Percentiles rank a stretch among this genome's conserved stretches.
These are phyloP conservation scores for Hygrophila difformis DNA, from an alignment of 257 asterid genomes.

Conservation along the genomic window DNA sequence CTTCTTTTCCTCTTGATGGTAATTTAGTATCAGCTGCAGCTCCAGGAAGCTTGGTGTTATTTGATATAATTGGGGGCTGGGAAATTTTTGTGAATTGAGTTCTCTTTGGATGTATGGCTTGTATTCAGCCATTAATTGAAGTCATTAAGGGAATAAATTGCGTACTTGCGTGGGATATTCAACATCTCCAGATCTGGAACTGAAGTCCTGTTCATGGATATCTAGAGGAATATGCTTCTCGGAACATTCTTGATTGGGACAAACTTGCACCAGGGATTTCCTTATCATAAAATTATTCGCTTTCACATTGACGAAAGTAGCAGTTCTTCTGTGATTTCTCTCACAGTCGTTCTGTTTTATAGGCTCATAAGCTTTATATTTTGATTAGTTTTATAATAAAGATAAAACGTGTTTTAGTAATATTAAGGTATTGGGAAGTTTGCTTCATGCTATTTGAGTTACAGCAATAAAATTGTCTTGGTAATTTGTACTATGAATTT, in stretches of 20 bases:
- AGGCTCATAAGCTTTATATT: constrained; percentile 1
- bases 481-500: too few relatives aligned
- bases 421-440: too few relatives aligned
- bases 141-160: constrained; percentile 2
- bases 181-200: not conserved
- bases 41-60: constrained; percentile 3
- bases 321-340: not conserved
- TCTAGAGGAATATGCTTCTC: constrained; percentile 5
- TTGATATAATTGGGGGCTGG: not conserved
- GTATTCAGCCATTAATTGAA: not conserved
- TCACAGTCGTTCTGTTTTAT: constrained; percentile 8
- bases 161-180: constrained; percentile 1
- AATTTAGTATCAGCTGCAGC: not conserved
- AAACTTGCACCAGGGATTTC: constrained; percentile 3
- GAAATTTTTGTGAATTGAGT: not conserved
- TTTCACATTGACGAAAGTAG: constrained; percentile 9
- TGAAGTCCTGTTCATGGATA: constrained; percentile 6
- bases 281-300: not conserved
- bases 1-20: not conserved
- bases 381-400: too few relatives aligned
- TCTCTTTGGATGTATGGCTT: not conserved
- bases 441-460: too few relatives aligned
- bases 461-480: too few relatives aligned
- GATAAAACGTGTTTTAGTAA: too few relatives aligned
- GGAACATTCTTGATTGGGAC: constrained; percentile 12